phyloP scores from a whole-genome alignment of 345 rosid species.

The Erucastrum elatum region DNA sequence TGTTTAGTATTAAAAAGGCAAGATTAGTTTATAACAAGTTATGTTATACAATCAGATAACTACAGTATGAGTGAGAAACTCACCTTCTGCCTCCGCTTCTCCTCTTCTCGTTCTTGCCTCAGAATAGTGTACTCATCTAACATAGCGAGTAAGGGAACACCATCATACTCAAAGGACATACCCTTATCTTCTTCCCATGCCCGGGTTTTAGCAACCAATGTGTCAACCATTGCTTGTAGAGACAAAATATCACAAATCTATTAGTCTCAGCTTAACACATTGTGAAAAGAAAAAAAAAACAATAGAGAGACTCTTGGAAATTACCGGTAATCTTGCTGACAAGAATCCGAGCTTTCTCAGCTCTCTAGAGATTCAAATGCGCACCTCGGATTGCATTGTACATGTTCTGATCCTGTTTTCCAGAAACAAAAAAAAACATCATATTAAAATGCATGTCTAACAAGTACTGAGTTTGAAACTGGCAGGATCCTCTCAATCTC shows the following conservation, averaged over 20 bases:
- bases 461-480: too few relatives aligned
- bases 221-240: slow-evolving; percentile 72
- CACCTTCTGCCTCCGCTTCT: slow-evolving; percentile 78
- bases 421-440: slow-evolving; percentile 27
- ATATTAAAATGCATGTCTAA: too few relatives aligned
- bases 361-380: slow-evolving; percentile 97
- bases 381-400: slow-evolving; percentile 95
- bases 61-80: neutral
- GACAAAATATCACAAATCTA: slow-evolving; percentile 12
- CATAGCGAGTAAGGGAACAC: slow-evolving; percentile 93
- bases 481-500: neutral
- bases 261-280: too few relatives aligned
- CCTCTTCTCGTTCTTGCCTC: slow-evolving; percentile 94
- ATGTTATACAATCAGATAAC: neutral
- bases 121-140: slow-evolving; percentile 92
- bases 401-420: slow-evolving; percentile 90
- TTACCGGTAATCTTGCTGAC: slow-evolving; percentile 95
- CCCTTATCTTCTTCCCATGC: slow-evolving; percentile 85
- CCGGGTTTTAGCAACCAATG: slow-evolving; percentile 78
- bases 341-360: slow-evolving; percentile 83
- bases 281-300: neutral
- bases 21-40: neutral
- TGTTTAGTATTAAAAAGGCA: slow-evolving; percentile 11
- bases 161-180: slow-evolving; percentile 73
- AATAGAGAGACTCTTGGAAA: neutral